Base-by-base conservation (phyloP, 176 grass and related monocot species). In the Thinopyrum elongatum region DNA sequence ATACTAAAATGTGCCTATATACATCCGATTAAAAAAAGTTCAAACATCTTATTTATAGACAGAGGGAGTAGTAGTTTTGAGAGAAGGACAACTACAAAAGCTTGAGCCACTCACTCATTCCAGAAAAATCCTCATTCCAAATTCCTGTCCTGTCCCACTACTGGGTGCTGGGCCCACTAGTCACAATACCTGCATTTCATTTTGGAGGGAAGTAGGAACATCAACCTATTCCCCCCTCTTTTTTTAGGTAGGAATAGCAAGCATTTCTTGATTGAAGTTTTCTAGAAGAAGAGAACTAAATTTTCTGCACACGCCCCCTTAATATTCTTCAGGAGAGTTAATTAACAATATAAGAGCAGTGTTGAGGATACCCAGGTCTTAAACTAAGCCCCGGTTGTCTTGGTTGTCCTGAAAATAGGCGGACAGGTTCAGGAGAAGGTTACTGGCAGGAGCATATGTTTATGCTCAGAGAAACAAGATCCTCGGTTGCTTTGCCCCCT, bases 391-490 rank as follows among this genome's bases (percentile, higher is more conserved):
- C 14, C 23, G 64, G 2, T 49, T 85, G 30, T 85, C 70, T 85
- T 84, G 88, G 70, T 76, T 91, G 87, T 85, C 90, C 82, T 78
- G 86, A 71, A 88, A 88, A 91, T 77, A 33, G 82, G 86, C 82
- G 88, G 86, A 88, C 86, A 91, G 65, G 82, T 88, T 91, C 82
- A 91, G 86, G 86, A 82, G 86, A 91, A 91, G 87, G 86, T 88
- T 88, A 64, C 82, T 85, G 42, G 19, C 31, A 29, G 36, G 70
- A 84, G 62, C 62, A 84, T 87, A 81, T 88, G 82, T 88, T 91
- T 85, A 91, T 85, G 90, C 62, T 25, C 31, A 64, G 63, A 88
- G 86, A 91, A 88, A 30, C 77, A 82, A 57, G 64, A 88, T 85
- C 81, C 53, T 88, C 53, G 81, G 41, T 58, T 88, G 90, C 82